Evolutionary conservation across 1,139 yeast genomes (phyloP), one percentile per base, ranked within the genome.

Genomic region (Insectozyma bohioensis): DNA sequence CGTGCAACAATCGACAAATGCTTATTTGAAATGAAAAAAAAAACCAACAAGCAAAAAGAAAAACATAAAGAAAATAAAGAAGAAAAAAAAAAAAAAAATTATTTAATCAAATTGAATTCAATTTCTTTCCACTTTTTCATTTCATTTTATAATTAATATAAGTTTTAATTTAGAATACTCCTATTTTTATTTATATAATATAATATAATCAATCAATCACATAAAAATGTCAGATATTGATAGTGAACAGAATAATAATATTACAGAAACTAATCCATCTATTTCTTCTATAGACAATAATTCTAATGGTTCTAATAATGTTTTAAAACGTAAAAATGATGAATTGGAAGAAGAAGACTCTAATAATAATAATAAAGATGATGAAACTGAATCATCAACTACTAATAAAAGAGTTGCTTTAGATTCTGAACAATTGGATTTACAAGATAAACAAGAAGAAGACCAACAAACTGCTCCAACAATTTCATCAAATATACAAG

Each of bases 271-370:
- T n/a, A n/a, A n/a, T n/a, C n/a, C n/a, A n/a, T n/a, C n/a, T n/a
- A n/a, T n/a, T n/a, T n/a, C n/a, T n/a, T n/a, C n/a, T n/a, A n/a
- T n/a, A n/a, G n/a, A n/a, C n/a, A n/a, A n/a, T n/a, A n/a, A n/a
- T n/a, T n/a, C n/a, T n/a, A n/a, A n/a, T n/a, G n/a, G 4, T 11
- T 11, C 30, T 25, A 51, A 45, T 37, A 61, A 54, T 37, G 67
- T 74, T 62, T 65, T 80, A 52, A 84, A 84, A 53, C 72, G 94
- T 40, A 82, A 82, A 63, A 82, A 78, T 59, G 88, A 83, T 43
- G 75, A 68, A 34, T 46, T 47, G 24, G 83, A 76, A 32, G 48
- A 54, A 11, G 41, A 56, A 26, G 67, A 65, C 37, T n/a, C 22
- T 2, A n/a, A 22, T 16, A 9, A 12, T n/a, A 21, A 30, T 13